A percentile compares a stretch with the other conserved stretches of the same genome.
phyloP scores from a whole-genome alignment of 441 rosid species.

The Gossypium schwendimanii region DNA sequence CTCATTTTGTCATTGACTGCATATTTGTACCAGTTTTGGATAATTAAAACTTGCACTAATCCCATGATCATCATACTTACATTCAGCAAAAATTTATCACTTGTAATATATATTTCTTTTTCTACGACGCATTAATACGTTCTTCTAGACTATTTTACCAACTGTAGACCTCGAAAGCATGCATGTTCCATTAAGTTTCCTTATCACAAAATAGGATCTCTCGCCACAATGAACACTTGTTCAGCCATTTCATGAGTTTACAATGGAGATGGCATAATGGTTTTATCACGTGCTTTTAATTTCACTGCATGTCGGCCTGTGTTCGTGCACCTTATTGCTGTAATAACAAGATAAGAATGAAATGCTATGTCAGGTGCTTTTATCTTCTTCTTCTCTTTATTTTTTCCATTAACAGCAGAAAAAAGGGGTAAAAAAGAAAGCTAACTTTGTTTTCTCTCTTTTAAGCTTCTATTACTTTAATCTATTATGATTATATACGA shows the following conservation, averaged over 20 bases:
- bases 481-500: conserved; percentile 8
- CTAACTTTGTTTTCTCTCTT: neutral
- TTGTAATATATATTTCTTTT: neutral
- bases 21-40: neutral
- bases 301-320: neutral
- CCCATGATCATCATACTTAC: neutral
- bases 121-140: neutral
- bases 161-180: neutral
- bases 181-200: neutral
- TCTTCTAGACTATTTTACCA: neutral
- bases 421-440: neutral
- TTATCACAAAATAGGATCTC: neutral
- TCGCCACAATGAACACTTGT: neutral
- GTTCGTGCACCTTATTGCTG: neutral
- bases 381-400: neutral
- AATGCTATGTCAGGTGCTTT: neutral
- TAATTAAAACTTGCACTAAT: neutral
- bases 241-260: neutral
- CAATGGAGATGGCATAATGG: neutral
- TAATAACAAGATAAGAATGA: conserved; percentile 1
- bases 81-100: neutral
- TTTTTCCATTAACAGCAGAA: neutral
- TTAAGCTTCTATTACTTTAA: conserved; percentile 4
- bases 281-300: neutral
- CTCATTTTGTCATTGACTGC: neutral